Evolutionary conservation across 2,329 filamentous ascomycete species (phyloP).

Genomic region (Fusarium incarnatum): DNA sequence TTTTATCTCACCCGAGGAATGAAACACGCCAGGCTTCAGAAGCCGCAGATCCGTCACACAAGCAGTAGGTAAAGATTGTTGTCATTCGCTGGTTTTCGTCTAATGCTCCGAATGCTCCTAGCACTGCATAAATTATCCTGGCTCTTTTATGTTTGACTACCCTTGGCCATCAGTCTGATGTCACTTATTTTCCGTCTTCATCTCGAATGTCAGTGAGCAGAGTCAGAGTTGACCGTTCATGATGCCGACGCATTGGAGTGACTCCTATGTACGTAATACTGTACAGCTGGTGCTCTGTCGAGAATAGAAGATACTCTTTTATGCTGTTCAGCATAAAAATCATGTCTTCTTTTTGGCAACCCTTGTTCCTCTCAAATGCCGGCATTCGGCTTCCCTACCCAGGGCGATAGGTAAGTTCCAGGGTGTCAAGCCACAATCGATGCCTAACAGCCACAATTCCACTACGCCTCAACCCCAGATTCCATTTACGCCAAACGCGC

Average conservation of each 20-base stretch:
- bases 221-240: neutral
- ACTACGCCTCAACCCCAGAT: conserved; percentile 43
- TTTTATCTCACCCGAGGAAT: conserved; percentile 25
- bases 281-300: neutral
- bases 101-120: conserved; percentile 23
- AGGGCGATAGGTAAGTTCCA: neutral
- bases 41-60: conserved; percentile 19
- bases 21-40: conserved; percentile 34
- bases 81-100: conserved; percentile 9
- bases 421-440: conserved; percentile 21
- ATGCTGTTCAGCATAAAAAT: neutral
- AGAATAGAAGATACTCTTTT: neutral
- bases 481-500: conserved; percentile 31
- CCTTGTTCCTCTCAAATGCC: conserved; percentile 2
- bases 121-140: conserved; percentile 23
- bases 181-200: conserved; percentile 6
- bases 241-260: neutral
- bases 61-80: neutral
- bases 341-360: neutral
- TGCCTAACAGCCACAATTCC: conserved; percentile 35
- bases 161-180: conserved; percentile 15
- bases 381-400: neutral
- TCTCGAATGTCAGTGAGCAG: neutral
- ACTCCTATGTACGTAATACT: neutral
- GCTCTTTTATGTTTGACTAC: conserved; percentile 9